Evolutionary conservation across 2,329 filamentous ascomycete genomes (phyloP).

Genomic region (Aureobasidium sp.): DNA sequence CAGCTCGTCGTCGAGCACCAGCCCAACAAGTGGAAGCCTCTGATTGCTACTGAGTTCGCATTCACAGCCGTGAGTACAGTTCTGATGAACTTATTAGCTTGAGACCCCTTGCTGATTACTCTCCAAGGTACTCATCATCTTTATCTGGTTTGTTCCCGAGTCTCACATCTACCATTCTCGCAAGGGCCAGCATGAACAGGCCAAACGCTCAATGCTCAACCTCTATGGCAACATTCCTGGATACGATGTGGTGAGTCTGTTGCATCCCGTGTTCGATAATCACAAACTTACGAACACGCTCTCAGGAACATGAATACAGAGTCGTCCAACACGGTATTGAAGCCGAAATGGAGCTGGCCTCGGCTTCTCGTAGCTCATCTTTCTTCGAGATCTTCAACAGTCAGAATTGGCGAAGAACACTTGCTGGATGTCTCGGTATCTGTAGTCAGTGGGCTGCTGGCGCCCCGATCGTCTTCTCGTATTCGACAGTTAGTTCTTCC

Average conservation of each 20-base stretch:
- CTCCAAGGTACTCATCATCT: conserved; percentile 12
- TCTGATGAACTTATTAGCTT: background rate
- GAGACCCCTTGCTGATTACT: background rate
- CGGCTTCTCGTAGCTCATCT: conserved; percentile 9
- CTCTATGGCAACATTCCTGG: conserved; percentile 18
- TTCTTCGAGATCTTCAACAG: conserved; percentile 19
- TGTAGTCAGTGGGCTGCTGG: conserved; percentile 20
- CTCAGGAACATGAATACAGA: conserved; percentile 18
- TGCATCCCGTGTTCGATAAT: background rate
- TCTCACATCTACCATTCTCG: conserved; percentile 18
- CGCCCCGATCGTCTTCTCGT: conserved; percentile 19
- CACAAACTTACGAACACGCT: background rate
- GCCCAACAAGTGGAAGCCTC: conserved; percentile 18
- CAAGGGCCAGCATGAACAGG: conserved; percentile 16
- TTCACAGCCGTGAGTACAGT: conserved; percentile 17
- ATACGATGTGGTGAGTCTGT: conserved; percentile 14
- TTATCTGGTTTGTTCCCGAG: conserved; percentile 18
- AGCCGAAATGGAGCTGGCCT: conserved; percentile 15
- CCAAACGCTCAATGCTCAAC: conserved; percentile 17
- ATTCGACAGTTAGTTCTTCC: conserved; percentile 16
- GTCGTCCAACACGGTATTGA: conserved; percentile 20
- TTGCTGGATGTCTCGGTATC: conserved; percentile 19
- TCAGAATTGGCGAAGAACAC: conserved; percentile 19
- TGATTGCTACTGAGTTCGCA: conserved; percentile 19
- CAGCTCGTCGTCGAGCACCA: conserved; percentile 17